phyloP scores from a whole-genome alignment of 371 early-diverging fungal genomes.

The Saksenaea oblongispora region DNA sequence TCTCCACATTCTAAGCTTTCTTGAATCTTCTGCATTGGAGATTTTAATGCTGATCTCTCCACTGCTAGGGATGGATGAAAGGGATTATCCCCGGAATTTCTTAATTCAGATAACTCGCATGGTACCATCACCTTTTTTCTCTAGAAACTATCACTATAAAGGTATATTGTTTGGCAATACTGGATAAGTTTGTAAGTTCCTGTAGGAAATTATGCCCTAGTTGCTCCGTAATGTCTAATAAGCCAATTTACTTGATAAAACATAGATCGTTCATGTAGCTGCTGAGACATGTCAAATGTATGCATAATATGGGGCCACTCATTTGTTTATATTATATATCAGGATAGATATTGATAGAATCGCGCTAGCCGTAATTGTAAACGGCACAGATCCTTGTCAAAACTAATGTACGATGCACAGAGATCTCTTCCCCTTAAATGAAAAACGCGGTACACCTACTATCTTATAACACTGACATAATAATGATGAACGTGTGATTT shows the following conservation, averaged over 20 bases:
- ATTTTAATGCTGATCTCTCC: not conserved
- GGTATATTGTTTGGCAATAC: not conserved
- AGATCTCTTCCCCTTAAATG: conserved; percentile 3
- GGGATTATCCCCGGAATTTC: not conserved
- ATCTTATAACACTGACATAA: not conserved
- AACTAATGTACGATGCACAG: not conserved
- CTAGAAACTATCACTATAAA: not conserved
- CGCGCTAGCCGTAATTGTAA: not conserved
- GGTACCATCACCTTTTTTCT: not conserved
- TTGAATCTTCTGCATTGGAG: not conserved
- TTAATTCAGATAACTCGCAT: not conserved
- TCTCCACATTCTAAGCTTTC: not conserved
- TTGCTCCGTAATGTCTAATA: not conserved
- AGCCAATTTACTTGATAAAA: not conserved
- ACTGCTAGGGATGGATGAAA: not conserved
- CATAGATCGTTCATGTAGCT: not conserved
- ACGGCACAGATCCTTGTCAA: not conserved
- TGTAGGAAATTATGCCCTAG: not conserved
- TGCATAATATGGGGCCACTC: not conserved
- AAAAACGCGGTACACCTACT: not conserved
- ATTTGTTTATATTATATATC: not conserved
- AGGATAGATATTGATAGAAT: not conserved
- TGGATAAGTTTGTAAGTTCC: not conserved
- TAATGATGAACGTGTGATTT: conserved; percentile 2
- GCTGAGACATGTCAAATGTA: not conserved